phyloP scores from a whole-genome alignment of 306 rosid genomes.

The Elaeagnus macrophylla region DNA sequence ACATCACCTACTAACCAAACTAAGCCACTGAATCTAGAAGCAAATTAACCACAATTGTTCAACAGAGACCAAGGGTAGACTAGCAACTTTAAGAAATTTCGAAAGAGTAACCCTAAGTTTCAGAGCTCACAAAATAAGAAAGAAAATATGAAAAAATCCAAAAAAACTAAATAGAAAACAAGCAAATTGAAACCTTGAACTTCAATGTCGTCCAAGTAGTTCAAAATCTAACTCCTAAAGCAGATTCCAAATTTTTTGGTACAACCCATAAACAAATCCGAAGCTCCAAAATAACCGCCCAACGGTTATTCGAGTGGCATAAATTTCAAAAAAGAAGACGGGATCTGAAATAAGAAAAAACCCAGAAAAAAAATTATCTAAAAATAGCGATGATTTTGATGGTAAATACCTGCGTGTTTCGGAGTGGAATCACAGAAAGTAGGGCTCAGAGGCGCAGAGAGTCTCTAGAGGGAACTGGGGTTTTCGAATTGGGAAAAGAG shows the following conservation, averaged over 20 bases:
- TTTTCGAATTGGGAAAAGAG: constrained; percentile 2
- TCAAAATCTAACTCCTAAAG: not conserved
- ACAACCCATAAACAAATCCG: no score
- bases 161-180: not conserved
- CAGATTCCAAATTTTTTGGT: no score
- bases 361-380: not conserved
- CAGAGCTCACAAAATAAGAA: not conserved
- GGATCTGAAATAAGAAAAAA: not conserved
- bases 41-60: not conserved
- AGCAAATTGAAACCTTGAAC: not conserved
- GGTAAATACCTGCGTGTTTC: constrained; percentile 7
- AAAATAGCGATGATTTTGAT: no score
- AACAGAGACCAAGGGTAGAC: not conserved
- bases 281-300: no score
- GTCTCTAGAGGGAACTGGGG: constrained; percentile 3
- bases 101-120: not conserved
- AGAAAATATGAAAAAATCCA: not conserved
- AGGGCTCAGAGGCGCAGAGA: not conserved
- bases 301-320: not conserved
- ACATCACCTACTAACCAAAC: no score
- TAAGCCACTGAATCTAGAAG: no score
- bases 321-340: not conserved
- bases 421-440: constrained; percentile 6
- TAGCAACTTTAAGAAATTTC: not conserved
- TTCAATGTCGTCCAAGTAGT: not conserved